Evolutionary conservation across 352 stramenopile species (phyloP), one percentile per base, ranked within the genome.

Genomic region (Phytopythium boreale): DNA sequence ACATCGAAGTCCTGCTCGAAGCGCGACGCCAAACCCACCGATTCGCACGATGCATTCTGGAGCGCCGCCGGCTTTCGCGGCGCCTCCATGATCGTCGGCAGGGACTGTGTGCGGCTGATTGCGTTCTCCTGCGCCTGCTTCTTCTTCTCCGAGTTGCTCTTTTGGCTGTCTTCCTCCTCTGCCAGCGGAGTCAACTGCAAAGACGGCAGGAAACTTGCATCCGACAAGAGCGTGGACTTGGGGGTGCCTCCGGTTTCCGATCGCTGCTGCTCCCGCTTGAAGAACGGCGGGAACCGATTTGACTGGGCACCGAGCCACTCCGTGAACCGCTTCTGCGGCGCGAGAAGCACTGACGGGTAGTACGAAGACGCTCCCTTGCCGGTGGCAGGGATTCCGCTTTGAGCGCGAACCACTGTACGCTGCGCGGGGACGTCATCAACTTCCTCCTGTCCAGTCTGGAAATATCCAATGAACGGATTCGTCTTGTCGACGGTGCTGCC

Each of bases 381-480:
- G 3, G 56, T 44, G 44, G n/a, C 4, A 17, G 74, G 65, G 19
- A 72, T 63, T 17, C 70, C 68, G 34, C 66, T 59, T 15, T 67
- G 68, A 6, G 65, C 56, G 27, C 56, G 61, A 7, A 63, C 59
- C 37, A 44, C 44, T 17, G 59, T 53, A 34, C 59, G 59, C 56
- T 62, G 68, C 55, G 68, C 52, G 11, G 67, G 46, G 17, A 51
- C 22, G 51, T 31, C 63, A 59, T 74, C 59, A 31, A 34, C 57
- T 56, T 72, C 64, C 43, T 80, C 68, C 9, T 62, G 73, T 12
- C 71, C 76, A 44, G 71, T 88, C 61, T 94, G 81, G 64, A 95
- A 95, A 60, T 93, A 95, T 37, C 86, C 86, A 61, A 95, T 92
- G 65, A 95, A 95, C 24, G 86, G 86, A 59, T 95, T 95, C 41